A percentile compares a stretch with the other conserved stretches of the same genome.
Conservation (phyloP, 2,329 filamentous ascomycete species). For the Cucurbitaria berberidis region DNA sequence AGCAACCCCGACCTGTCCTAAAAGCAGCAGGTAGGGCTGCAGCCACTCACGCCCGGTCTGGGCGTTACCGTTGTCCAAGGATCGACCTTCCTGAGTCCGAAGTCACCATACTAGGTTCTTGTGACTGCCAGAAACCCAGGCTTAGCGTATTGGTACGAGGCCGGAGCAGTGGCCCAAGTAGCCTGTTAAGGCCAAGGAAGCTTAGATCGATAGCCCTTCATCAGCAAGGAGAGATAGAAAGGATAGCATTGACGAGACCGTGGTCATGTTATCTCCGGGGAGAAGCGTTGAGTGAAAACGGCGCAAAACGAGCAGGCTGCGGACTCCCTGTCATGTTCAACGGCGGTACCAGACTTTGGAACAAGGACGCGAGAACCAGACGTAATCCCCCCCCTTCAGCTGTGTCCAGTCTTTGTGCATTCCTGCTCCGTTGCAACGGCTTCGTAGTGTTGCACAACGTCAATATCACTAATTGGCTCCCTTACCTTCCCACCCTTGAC, state of each 20-base stretch:
- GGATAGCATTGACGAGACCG: background rate
- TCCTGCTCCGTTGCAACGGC: background rate
- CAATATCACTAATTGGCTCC: conserved; percentile 9
- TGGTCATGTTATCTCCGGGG: background rate
- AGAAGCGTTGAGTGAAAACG: background rate
- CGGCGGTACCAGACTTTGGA: background rate
- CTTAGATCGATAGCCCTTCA: background rate
- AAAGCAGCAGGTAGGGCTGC: conserved; percentile 17
- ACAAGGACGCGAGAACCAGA: background rate
- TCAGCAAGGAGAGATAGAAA: background rate
- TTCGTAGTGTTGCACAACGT: conserved; percentile 8
- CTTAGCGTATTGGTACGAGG: conserved; percentile 11
- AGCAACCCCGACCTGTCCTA: conserved; percentile 14
- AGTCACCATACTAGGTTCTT: conserved; percentile 28
- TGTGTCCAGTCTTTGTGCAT: background rate
- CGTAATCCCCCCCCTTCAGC: background rate
- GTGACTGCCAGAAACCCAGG: conserved; percentile 8
- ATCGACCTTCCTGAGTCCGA: conserved; percentile 23
- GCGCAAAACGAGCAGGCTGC: background rate
- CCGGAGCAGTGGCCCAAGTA: conserved; percentile 14
- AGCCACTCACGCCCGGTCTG: conserved; percentile 20
- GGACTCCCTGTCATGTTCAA: background rate
- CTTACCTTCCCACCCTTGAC: background rate
- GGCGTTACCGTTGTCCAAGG: conserved; percentile 12
- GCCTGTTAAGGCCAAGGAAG: conserved; percentile 3